A percentile compares a stretch with the other conserved stretches of the same genome.
These are phyloP conservation scores for Alternaria arbusti DNA, from an alignment of 2,329 filamentous ascomycete species.

Conservation along the genomic window DNA sequence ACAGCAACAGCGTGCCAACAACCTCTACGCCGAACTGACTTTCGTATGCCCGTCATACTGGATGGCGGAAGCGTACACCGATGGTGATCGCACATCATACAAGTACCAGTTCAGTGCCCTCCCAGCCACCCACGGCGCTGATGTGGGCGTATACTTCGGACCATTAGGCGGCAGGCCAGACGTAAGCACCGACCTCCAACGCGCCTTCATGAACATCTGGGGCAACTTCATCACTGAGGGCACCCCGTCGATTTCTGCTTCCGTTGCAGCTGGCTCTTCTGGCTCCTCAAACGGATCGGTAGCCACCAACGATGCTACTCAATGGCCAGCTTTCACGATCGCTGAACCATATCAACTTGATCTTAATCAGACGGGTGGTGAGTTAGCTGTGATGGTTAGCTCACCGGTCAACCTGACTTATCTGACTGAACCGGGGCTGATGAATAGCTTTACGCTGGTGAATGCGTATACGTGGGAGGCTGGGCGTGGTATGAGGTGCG, in stretches of 20 bases:
- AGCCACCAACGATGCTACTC: background rate
- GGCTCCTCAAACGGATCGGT: background rate
- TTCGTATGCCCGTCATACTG: slow-evolving; percentile 65
- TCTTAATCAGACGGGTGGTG: slow-evolving; percentile 25
- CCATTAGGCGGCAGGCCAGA: background rate
- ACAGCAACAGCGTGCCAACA: slow-evolving; percentile 60
- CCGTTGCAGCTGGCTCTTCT: background rate
- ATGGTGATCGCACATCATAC: slow-evolving; percentile 6
- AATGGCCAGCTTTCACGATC: slow-evolving; percentile 8
- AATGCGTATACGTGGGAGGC: slow-evolving; percentile 22
- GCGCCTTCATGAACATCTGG: slow-evolving; percentile 8
- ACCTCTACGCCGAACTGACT: slow-evolving; percentile 62
- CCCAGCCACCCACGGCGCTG: slow-evolving; percentile 22
- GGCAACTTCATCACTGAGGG: slow-evolving; percentile 12
- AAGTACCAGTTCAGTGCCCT: slow-evolving; percentile 34
- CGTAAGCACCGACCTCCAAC: background rate
- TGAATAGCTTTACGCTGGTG: slow-evolving; percentile 8
- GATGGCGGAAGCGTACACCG: slow-evolving; percentile 57
- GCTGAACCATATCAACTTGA: slow-evolving; percentile 1
- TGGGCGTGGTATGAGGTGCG: slow-evolving; percentile 14
- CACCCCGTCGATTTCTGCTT: background rate
- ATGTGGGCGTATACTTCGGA: slow-evolving; percentile 26
- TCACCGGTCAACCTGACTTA: slow-evolving; percentile 11
- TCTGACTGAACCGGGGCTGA: slow-evolving; percentile 10
- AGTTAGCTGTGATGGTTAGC: background rate